Percentiles rank a stretch among this genome's conserved stretches.
phyloP scores from a whole-genome alignment of 345 rosid species.

The Brassica cretica region DNA sequence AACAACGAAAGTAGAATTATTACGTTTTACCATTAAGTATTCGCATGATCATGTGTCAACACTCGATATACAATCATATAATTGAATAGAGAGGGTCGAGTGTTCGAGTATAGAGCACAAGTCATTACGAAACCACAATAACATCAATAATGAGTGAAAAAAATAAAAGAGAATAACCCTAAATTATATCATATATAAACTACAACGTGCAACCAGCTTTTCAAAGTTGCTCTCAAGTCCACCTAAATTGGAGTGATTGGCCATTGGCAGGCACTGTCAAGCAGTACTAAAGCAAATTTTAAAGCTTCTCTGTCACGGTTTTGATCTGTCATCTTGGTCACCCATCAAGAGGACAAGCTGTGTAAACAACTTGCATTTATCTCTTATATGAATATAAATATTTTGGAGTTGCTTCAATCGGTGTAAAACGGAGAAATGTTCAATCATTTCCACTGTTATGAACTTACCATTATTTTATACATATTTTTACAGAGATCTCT shows the following conservation, averaged over 20 bases:
- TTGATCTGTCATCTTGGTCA: conserved; percentile 26
- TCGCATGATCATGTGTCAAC: neutral
- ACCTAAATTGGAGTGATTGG: conserved; percentile 29
- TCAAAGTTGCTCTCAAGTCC: conserved; percentile 32
- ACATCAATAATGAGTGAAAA: neutral
- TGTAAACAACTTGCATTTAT: conserved; percentile 20
- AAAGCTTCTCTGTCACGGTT: conserved; percentile 27
- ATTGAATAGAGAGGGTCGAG: neutral
- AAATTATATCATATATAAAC: neutral
- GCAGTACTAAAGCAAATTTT: conserved; percentile 14
- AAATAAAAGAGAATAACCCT: neutral
- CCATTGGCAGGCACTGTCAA: conserved; percentile 18
- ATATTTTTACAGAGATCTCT: neutral
- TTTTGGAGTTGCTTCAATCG: conserved; percentile 10
- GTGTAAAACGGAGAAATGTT: neutral
- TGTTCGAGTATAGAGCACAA: neutral
- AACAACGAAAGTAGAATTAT: neutral
- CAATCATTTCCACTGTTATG: neutral
- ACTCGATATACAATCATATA: no score
- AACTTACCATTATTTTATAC: neutral
- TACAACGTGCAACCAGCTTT: conserved; percentile 4
- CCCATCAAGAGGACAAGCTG: conserved; percentile 6
- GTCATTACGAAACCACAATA: neutral
- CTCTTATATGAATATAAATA: neutral
- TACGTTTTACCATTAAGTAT: neutral